These are phyloP conservation scores for bread wheat (Triticum aestivum) DNA, from an alignment of 176 grass and related monocot genomes.

Conservation along the genomic window IWGSC_CS_RefSeq_v2.1 NC_057802.1:403109194-403109693, in stretches of 20 bases:
- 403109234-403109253: not conserved
- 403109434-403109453: not conserved
- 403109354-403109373: not conserved
- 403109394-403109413: not conserved
- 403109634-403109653: too few species aligned
- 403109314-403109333: not conserved
- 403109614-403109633: too few species aligned
- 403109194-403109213: not conserved
- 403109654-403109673: too few species aligned
- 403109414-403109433: not conserved
- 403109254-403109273: conserved; percentile 15
- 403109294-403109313: conserved; percentile 26
- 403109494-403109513: too few species aligned
- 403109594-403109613: too few species aligned
- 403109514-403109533: too few species aligned
- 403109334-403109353: not conserved
- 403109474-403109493: too few species aligned
- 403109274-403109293: not conserved
- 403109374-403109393: not conserved
- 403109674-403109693: too few species aligned
- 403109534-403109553: too few species aligned
- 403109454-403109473: too few species aligned
- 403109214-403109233: conserved; percentile 1
- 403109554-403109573: too few species aligned
- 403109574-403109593: too few species aligned